Evolutionary conservation across 257 asterid genomes (phyloP), one percentile per base, ranked within the genome.

Genomic region (Fraxinus anomala): DNA sequence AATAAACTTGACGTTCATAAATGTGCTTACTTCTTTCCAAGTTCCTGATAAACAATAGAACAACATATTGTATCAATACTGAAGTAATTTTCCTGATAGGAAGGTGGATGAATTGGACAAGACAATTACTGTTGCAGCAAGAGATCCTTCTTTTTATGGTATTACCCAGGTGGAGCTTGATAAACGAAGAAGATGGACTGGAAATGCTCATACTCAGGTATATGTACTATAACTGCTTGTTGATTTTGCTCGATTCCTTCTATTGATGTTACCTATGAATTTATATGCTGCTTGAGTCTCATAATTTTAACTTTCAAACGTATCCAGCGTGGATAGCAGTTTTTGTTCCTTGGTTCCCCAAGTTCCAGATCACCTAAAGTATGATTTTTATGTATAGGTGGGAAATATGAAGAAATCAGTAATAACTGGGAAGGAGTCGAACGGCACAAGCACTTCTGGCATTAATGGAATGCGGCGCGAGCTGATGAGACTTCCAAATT

Each of bases 41-140:
- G 30, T 68, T 81, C 49, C 33, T 30, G 59, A n/a, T 42, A 9
- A 49, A 82, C 77, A 76, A 69, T 42, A 2, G 40, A 61, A 9
- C 42, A 26, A 51, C 49, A 61, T 75, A 74, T 82, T 76, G 61
- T 66, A 37, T 74, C 40, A 44, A 83, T 82, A 77, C 91, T 91
- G 89, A 92, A 84, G 73, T 69, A 80, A 59, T 81, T 81, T 91
- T 86, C 82, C 80, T 89, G 87, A 81, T 86, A 80, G 92, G 79
- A 90, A 96, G 99, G 97, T 96, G 82, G 98, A 93, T 92, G 98
- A 93, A 79, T 81, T 96, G 96, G 96, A 89, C 87, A 96, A 94
- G 84, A 85, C 98, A 77, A 92, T 96, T 83, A 70, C 91, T 37
- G 97, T 96, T 74, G 98, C 98, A 24, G 87, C 97, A 63, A 92